Evolutionary conservation across 2,329 filamentous ascomycete genomes (phyloP), one percentile per base, ranked within the genome.

Genomic region (Colletotrichum gloeosporioides): DNA sequence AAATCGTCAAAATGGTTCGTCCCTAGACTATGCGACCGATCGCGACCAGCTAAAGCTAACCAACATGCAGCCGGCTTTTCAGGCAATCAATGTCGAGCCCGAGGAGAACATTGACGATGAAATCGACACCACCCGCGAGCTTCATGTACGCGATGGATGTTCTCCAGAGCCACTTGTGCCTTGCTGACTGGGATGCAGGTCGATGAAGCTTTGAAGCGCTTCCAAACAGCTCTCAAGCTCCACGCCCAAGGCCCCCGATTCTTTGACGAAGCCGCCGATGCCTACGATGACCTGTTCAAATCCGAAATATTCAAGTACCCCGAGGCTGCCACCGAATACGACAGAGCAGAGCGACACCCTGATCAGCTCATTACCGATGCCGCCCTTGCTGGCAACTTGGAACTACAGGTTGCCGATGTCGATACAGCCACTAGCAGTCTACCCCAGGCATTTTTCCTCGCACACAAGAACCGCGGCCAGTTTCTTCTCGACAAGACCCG

Each of bases 241-340:
- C 97, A 99, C 83, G 94, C 96, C 2, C 95, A 98, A 85, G 96
- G 97, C 3, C 92, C 95, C 1, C 87, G 87, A 22, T 95, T 92
- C 70, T 97, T 95, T 83, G 86, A 92, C 64, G 93, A 95, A 81
- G 96, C 98, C 25, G 90, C 91, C 59, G 90, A 93, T 68, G 96
- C 97, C 62, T 99, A 99, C 86, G 89, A 93, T 64, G 92, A 92
- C 49, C 92, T 99, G 2, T 98, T 99, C 84, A 88, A 94, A 69
- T 98, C 96, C 31, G 97, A 98, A 72, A 97, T 99, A 75, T 99
- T 99, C 87, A 94, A 92, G 81, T 98, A 97, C 82, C 94, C 95
- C 68, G 96, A 99, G 83, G 95, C 95, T 6, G 88, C 93, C 57
- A 96, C 95, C 69, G 96, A 98, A 80, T 98, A 96, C 81, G 92